A percentile compares a stretch with the other conserved stretches of the same genome.
Evolutionary conservation across 163 green algal genomes (phyloP).

Genomic region (Prototheca wickerhamii): DNA sequence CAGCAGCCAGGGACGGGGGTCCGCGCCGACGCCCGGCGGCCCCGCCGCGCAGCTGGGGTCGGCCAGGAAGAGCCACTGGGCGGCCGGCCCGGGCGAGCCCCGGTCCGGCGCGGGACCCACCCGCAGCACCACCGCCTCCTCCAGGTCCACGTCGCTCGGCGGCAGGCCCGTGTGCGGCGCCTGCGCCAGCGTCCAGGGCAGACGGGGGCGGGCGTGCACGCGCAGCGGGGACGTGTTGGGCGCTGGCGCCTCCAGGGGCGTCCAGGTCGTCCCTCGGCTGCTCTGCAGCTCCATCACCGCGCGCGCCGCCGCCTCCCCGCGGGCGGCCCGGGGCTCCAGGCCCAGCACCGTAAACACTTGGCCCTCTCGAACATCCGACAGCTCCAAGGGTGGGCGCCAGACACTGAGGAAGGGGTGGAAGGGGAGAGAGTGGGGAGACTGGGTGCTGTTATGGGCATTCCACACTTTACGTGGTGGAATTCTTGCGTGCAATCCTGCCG

Average conservation of each 20-base stretch:
- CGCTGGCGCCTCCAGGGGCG: not conserved
- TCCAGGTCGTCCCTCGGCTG: not conserved
- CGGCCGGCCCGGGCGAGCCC: not conserved
- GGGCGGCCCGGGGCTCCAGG: not conserved
- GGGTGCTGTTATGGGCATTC: not conserved
- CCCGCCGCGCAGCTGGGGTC: not conserved
- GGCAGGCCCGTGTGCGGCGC: not conserved
- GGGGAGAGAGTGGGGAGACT: not conserved
- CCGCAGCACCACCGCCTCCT: not conserved
- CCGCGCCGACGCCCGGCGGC: not conserved
- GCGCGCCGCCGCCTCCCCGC: not conserved
- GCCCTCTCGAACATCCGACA: conserved; percentile 6
- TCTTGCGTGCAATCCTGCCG: too few relatives aligned
- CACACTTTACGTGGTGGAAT: not conserved
- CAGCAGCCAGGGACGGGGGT: conserved; percentile 3
- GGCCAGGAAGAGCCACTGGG: conserved; percentile 25
- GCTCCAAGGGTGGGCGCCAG: not conserved
- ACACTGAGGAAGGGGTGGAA: not conserved
- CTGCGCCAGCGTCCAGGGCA: not conserved
- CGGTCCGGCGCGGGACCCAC: not conserved
- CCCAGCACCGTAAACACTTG: not conserved
- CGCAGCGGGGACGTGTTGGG: not conserved
- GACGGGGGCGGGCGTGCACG: not conserved
- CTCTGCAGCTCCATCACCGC: not conserved
- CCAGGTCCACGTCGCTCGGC: not conserved